Evolutionary conservation across 352 stramenopile genomes (phyloP).

Genomic region (Plasmopara halstedii): DNA sequence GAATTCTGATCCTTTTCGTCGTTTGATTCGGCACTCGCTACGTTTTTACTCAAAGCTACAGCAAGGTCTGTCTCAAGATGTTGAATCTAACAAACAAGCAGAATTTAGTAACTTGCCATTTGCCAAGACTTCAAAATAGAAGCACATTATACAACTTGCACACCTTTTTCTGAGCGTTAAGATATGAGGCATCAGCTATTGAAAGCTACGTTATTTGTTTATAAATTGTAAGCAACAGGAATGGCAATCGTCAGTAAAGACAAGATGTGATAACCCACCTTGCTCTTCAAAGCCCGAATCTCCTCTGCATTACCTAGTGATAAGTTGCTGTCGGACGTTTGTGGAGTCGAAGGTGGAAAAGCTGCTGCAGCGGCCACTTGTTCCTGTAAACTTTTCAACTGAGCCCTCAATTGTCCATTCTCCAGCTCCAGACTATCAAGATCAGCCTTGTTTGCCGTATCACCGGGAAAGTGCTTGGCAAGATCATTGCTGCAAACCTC

Average conservation of each 20-base stretch:
- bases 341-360: conserved; percentile 10
- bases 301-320: conserved; percentile 28
- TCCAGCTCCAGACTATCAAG: conserved; percentile 46
- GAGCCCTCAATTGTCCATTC: conserved; percentile 42
- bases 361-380: conserved; percentile 25
- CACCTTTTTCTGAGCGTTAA: conserved; percentile 49
- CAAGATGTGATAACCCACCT: conserved; percentile 23
- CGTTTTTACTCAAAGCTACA: conserved; percentile 17
- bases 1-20: conserved; percentile 19
- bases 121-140: background rate
- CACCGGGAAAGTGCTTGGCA: background rate
- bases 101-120: background rate
- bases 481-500: conserved; percentile 6
- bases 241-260: background rate
- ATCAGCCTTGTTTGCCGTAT: conserved; percentile 27
- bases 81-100: conserved; percentile 33
- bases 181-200: conserved; percentile 21
- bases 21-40: conserved; percentile 24
- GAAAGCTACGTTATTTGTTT: conserved; percentile 31
- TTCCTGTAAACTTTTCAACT: conserved; percentile 58
- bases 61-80: conserved; percentile 49
- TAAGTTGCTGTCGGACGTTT: background rate
- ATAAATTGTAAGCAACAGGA: background rate
- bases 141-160: background rate
- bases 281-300: conserved; percentile 39